phyloP scores from a whole-genome alignment of 805 yeast genomes.

The Kuraishia molischiana region DNA sequence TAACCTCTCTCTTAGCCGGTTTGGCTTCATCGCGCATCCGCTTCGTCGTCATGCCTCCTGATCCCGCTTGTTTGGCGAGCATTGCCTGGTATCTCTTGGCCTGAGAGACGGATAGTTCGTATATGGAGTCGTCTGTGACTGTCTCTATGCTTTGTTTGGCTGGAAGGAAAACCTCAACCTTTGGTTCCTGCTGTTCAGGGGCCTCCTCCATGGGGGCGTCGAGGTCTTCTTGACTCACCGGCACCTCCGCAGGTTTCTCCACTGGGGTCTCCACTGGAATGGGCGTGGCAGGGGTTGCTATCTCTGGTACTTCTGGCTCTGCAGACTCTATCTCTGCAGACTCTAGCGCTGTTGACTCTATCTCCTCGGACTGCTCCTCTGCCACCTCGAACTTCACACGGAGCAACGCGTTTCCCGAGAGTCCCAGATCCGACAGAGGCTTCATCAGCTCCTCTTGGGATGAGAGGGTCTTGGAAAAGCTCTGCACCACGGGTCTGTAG shows the following conservation, averaged over 20 bases:
- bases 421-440: slow-evolving; percentile 14
- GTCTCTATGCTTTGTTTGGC: background rate
- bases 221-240: background rate
- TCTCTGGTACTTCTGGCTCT: too few relatives aligned
- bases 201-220: background rate
- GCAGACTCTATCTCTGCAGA: too few relatives aligned
- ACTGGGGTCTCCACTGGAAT: too few relatives aligned
- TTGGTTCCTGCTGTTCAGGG: background rate
- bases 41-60: slow-evolving; percentile 21
- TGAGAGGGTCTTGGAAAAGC: slow-evolving; percentile 12
- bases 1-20: slow-evolving; percentile 10
- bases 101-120: slow-evolving; percentile 40
- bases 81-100: slow-evolving; percentile 44
- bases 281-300: too few relatives aligned
- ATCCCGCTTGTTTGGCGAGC: slow-evolving; percentile 29
- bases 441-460: slow-evolving; percentile 10
- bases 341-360: too few relatives aligned
- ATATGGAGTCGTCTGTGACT: slow-evolving; percentile 24
- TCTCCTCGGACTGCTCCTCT: too few relatives aligned
- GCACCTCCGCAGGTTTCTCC: slow-evolving; percentile 4
- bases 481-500: slow-evolving; percentile 14
- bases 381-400: slow-evolving; percentile 16
- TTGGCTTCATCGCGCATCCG: slow-evolving; percentile 19
- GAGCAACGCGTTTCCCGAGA: slow-evolving; percentile 17
- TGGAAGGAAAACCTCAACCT: background rate